These are phyloP conservation scores for Phialemonium atrogriseum DNA, from an alignment of 2,329 filamentous ascomycete species.

Conservation along the genomic window DNA sequence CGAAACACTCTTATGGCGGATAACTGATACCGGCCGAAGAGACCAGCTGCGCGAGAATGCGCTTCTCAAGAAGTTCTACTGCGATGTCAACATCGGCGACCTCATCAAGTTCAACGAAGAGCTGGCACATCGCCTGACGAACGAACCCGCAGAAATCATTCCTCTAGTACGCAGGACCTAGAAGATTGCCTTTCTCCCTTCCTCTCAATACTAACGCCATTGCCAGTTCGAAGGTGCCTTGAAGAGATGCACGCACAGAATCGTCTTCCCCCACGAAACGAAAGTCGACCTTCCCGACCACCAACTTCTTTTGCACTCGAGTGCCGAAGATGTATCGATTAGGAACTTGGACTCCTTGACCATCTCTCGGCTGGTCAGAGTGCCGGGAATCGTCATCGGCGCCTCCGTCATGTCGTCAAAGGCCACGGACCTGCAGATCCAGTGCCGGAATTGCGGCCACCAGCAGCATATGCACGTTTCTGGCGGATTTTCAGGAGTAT, in stretches of 20 bases:
- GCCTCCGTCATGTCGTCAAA: slow-evolving; percentile 96
- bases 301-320: slow-evolving; percentile 90
- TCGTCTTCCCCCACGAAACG: slow-evolving; percentile 72
- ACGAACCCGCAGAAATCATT: slow-evolving; percentile 86
- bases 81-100: slow-evolving; percentile 92
- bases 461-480: slow-evolving; percentile 62
- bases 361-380: slow-evolving; percentile 89
- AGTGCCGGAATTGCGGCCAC: slow-evolving; percentile 80
- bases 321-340: slow-evolving; percentile 83
- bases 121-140: slow-evolving; percentile 79
- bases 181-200: slow-evolving; percentile 5
- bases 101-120: slow-evolving; percentile 95
- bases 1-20: background rate
- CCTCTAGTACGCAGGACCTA: slow-evolving; percentile 58
- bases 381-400: slow-evolving; percentile 95
- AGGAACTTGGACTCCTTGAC: slow-evolving; percentile 88
- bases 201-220: slow-evolving; percentile 2
- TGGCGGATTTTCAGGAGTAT: slow-evolving; percentile 81
- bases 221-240: slow-evolving; percentile 80
- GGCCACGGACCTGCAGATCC: slow-evolving; percentile 75
- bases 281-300: slow-evolving; percentile 72
- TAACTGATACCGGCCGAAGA: too few relatives aligned
- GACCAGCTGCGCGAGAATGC: slow-evolving; percentile 95
- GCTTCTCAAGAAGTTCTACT: slow-evolving; percentile 87
- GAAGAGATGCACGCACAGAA: slow-evolving; percentile 84